Evolutionary conservation across 305 asterid genomes (phyloP).

Genomic region (Ilex paraguariensis): DNA sequence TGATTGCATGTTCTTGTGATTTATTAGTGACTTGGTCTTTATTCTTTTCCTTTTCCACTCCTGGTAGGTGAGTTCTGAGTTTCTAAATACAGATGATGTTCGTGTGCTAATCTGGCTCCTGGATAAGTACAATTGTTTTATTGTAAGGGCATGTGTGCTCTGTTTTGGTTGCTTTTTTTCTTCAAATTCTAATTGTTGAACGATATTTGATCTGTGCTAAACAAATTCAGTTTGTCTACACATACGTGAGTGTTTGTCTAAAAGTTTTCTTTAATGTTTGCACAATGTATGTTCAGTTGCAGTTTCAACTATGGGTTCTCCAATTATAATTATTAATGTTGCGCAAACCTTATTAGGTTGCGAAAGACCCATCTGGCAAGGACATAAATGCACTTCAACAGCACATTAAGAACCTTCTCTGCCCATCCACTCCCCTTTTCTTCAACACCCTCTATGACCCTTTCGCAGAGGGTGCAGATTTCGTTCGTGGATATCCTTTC

Average conservation of each 20-base stretch:
- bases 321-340: not conserved
- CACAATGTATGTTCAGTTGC: not conserved
- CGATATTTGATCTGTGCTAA: too few species aligned
- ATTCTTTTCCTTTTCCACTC: too few species aligned
- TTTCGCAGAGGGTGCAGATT: constrained; percentile 53
- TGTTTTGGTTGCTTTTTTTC: too few species aligned
- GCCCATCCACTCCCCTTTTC: constrained; percentile 57
- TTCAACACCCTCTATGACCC: constrained; percentile 65
- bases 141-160: not conserved
- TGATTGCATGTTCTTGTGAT: too few species aligned
- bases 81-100: too few species aligned
- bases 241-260: too few species aligned
- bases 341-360: constrained; percentile 31
- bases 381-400: constrained; percentile 55
- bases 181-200: too few species aligned
- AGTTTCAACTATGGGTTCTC: not conserved
- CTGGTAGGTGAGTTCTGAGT: too few species aligned
- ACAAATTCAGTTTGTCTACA: too few species aligned
- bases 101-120: too few species aligned
- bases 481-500: constrained; percentile 64
- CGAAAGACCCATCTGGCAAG: constrained; percentile 51
- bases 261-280: not conserved
- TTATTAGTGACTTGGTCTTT: too few species aligned
- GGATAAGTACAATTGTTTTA: not conserved
- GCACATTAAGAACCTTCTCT: constrained; percentile 51